A percentile compares a stretch with the other conserved stretches of the same genome.
phyloP scores from a whole-genome alignment of 2,329 filamentous ascomycete genomes.

The Colletotrichum godetiae region DNA sequence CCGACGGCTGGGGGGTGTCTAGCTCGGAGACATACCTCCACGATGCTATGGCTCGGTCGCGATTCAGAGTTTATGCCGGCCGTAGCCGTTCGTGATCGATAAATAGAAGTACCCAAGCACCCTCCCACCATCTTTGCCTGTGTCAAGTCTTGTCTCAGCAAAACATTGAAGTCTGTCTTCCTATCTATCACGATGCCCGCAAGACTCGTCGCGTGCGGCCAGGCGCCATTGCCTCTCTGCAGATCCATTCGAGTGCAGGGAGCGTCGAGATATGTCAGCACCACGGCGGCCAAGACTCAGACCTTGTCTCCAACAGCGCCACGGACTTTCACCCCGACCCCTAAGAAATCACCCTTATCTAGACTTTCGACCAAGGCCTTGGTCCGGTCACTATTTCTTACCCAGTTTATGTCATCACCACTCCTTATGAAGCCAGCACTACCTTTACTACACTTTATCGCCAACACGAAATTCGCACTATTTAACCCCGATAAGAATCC shows the following conservation, averaged over 20 bases:
- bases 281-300: constrained; percentile 15
- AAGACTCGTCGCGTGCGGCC: constrained; percentile 6
- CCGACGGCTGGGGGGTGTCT: constrained; percentile 1
- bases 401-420: constrained; percentile 20
- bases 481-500: constrained; percentile 82
- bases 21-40: constrained; percentile 13
- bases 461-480: constrained; percentile 12
- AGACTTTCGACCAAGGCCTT: constrained; percentile 13
- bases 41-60: constrained; percentile 15
- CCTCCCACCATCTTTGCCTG: background rate
- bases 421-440: constrained; percentile 28
- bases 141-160: background rate
- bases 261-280: constrained; percentile 15
- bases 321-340: background rate
- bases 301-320: background rate
- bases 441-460: constrained; percentile 20
- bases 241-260: constrained; percentile 15
- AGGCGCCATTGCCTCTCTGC: constrained; percentile 17
- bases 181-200: constrained; percentile 16
- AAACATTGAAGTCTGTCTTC: background rate
- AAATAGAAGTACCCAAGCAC: constrained; percentile 22
- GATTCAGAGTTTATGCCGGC: constrained; percentile 29
- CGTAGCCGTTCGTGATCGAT: constrained; percentile 25
- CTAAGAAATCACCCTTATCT: constrained; percentile 15
- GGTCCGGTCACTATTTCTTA: constrained; percentile 24